These are phyloP conservation scores for Exophiala calicioides DNA, from an alignment of 2,329 filamentous ascomycete genomes.

Conservation along the genomic window DNA sequence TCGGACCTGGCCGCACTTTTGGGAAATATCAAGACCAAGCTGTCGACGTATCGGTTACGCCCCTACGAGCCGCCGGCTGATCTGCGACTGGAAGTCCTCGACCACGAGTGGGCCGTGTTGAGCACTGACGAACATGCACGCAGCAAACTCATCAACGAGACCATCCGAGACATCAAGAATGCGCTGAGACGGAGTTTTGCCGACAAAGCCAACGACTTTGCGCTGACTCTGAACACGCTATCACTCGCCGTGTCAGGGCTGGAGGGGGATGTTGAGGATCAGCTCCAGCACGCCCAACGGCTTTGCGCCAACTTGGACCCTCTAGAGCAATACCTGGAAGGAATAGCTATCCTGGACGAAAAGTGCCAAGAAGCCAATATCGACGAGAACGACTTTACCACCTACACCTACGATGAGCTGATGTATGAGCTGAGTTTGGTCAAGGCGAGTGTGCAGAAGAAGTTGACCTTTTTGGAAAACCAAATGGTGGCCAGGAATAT, in stretches of 20 bases:
- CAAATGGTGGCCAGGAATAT: constrained; percentile 98
- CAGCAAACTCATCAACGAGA: constrained; percentile 95
- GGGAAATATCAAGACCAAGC: constrained; percentile 98
- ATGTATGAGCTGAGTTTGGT: constrained; percentile 91
- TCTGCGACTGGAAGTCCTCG: constrained; percentile 77
- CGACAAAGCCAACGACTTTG: constrained; percentile 98
- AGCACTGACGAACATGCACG: constrained; percentile 82
- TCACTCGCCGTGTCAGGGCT: constrained; percentile 94
- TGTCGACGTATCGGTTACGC: constrained; percentile 88
- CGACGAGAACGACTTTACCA: constrained; percentile 99
- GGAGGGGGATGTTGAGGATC: constrained; percentile 94
- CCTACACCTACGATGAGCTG: constrained; percentile 95
- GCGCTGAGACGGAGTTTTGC: constrained; percentile 87
- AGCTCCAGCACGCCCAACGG: constrained; percentile 80
- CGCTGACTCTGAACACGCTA: constrained; percentile 89
- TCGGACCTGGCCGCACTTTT: constrained; percentile 89
- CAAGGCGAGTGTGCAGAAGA: constrained; percentile 90
- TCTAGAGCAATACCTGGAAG: constrained; percentile 85
- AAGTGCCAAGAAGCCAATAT: constrained; percentile 97
- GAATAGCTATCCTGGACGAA: constrained; percentile 80
- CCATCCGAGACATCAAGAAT: constrained; percentile 98
- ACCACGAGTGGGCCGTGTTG: constrained; percentile 76
- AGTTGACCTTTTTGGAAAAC: constrained; percentile 94
- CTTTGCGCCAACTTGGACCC: constrained; percentile 83
- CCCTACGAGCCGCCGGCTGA: constrained; percentile 89